Base-by-base conservation (phyloP, 805 yeast species). In the Zygosaccharomyces siamensis region DNA sequence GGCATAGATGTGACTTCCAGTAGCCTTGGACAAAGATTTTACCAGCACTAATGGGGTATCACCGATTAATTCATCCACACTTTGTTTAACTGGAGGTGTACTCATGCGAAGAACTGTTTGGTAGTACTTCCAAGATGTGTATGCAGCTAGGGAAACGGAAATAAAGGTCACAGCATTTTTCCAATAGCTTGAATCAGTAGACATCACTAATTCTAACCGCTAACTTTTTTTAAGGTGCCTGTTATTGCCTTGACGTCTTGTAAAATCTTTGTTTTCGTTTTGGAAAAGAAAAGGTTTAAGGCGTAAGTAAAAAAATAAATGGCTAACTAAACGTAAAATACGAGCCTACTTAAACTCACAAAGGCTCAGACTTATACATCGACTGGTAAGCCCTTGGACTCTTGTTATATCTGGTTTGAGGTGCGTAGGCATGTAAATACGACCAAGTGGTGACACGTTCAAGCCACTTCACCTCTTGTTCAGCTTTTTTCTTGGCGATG, bases 1-100 rank as follows among this genome's bases (percentile, higher is more conserved):
- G 32, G 96, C 98, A 63, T 81, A 87, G 3, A 92, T 79, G 37
- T 85, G 83, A 61, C 92, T 84, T 0, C 95, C 95, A 0, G 96
- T 88, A 10, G 75, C 67, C 11, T 72, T 66, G 0, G 93, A 82
- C 10, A 92, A 72, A 0, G 95, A 84, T 54, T 78, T 76, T 40
- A 92, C 76, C 53, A 78, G 77, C 14, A 92, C 81, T 66, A 92
- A 61, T 0, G 96, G 97, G 1, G 99, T 92, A 64, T 89, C 82
- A 0, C 99, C 99, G 18, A 92, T 89, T 16, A 89, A 76, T 11
- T 85, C 89, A 42, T 81, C 84, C 0, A 87, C 76, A 7, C 90
- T 92, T n/a, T 71, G 56, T 28, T 61, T 66, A 2, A 66, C 68
- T 3, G 69, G 70, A 7, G 71, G 58, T 10, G 63, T 54, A 23